Evolutionary conservation across 139 green algal genomes (phyloP).

Genomic region (Edaphochlamys debaryana): DNA sequence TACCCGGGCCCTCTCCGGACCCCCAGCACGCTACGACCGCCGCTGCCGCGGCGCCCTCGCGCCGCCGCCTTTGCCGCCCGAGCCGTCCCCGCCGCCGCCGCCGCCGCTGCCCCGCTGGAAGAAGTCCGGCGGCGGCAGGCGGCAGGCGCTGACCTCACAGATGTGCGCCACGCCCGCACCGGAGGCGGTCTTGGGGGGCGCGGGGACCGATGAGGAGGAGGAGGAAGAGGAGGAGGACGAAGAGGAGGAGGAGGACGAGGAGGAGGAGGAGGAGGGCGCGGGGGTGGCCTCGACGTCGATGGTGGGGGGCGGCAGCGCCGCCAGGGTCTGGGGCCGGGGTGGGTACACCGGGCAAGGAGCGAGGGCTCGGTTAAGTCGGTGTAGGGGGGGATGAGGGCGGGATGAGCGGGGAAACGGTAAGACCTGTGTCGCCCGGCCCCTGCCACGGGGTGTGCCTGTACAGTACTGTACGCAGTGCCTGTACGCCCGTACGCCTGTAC

Average conservation of each 20-base stretch:
- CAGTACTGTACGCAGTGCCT: too few relatives aligned
- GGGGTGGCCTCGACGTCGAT: background rate
- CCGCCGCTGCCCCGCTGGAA: constrained; percentile 40
- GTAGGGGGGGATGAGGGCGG: too few relatives aligned
- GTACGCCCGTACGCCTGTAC: too few relatives aligned
- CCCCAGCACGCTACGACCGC: too few relatives aligned
- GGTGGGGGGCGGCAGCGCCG: background rate
- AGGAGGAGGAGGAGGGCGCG: too few relatives aligned
- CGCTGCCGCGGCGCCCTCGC: too few relatives aligned
- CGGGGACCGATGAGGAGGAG: background rate
- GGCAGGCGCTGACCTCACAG: constrained; percentile 70
- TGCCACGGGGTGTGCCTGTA: too few relatives aligned
- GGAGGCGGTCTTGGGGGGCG: constrained; percentile 3
- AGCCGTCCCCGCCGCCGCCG: constrained; percentile 13
- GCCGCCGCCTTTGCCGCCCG: constrained; percentile 12
- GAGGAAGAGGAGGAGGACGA: background rate
- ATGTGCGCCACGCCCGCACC: constrained; percentile 59
- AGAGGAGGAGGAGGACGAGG: background rate
- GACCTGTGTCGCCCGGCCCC: too few relatives aligned
- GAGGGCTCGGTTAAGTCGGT: too few relatives aligned
- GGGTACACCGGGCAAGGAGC: too few relatives aligned
- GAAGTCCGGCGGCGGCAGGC: constrained; percentile 64
- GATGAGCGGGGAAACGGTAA: too few relatives aligned
- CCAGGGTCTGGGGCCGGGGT: background rate
- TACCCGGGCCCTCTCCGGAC: too few relatives aligned